Base-by-base conservation (phyloP, 1,284 basidiomycete genomes). In the Irpex rosettiformis region DNA sequence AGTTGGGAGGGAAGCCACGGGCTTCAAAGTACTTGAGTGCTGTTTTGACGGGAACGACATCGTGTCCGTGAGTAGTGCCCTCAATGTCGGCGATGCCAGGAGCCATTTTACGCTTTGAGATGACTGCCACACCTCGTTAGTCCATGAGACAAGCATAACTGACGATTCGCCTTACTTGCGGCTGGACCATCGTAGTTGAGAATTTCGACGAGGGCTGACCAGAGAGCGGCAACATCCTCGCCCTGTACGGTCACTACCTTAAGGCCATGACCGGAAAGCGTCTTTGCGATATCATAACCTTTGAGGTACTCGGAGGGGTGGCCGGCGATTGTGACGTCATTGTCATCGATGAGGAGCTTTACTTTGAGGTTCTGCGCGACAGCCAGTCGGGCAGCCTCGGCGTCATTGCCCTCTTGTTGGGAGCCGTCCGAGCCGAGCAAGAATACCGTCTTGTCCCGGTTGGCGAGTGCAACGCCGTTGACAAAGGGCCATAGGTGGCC, bases 381-480 rank as follows among this genome's bases (percentile, higher is more conserved):
- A 18, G 91, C 91, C 40, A 94, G 79, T 42, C 91, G 80, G 11
- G 92, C 92, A 29, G 92, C 92, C 71, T 94, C 92, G 2, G 92
- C 91, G 64, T 94, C 91, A 68, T 94, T 88, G 28, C 91, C 91
- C 72, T 94, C 92, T 72, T 94, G 91, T 70, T 93, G 91, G 8
- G 91, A 92, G 21, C 91, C 91, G 68, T 94, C 92, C 0, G 91
- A 94, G 4, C 92, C 92, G 21, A 94, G 80, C 68, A 88, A 83
- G 75, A 93, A 92, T 16, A 93, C 77, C 52, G 81, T 83, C 74
- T 91, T 91, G 65, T 85, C 83, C 37, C 79, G 79, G 75, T 93
- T 84, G 40, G 90, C 91, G 55, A 94, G 72, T 3, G 91, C 86
- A 53, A 94, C 79, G 68, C 91, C 91, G 69, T 93, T 93, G 58